These are phyloP conservation scores for Colletotrichum chlorophyti DNA, from an alignment of 2,329 filamentous ascomycete species.

Conservation along the genomic window DNA sequence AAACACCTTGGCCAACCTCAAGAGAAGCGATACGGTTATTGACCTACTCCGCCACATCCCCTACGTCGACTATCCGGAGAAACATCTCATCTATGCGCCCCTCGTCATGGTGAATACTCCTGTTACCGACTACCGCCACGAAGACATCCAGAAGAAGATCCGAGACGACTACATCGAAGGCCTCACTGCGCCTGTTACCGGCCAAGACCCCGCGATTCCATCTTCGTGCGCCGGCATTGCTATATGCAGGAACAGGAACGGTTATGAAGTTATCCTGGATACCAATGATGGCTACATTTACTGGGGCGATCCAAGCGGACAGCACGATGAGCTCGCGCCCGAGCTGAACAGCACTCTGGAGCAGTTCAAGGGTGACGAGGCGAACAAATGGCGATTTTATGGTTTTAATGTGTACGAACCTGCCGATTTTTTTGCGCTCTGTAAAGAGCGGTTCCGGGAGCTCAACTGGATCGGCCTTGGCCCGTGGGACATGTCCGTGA, in stretches of 20 bases:
- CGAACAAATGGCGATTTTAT: not conserved
- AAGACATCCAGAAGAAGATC: conserved; percentile 3
- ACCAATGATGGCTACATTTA: conserved; percentile 29
- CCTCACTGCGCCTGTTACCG: not conserved
- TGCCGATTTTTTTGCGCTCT: conserved; percentile 21
- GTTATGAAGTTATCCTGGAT: conserved; percentile 27
- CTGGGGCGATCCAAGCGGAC: conserved; percentile 18
- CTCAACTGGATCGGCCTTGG: conserved; percentile 16
- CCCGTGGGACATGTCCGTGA: not conserved
- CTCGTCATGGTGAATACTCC: conserved; percentile 7
- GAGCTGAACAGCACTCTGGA: conserved; percentile 1
- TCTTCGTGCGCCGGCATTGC: conserved; percentile 26
- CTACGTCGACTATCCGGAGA: conserved; percentile 5
- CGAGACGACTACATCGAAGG: not conserved
- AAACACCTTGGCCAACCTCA: conserved; percentile 15
- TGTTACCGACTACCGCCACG: conserved; percentile 10
- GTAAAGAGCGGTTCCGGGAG: conserved; percentile 22
- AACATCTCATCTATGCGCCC: not conserved
- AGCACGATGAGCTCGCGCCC: conserved; percentile 10
- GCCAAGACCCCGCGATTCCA: not conserved
- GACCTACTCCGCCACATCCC: conserved; percentile 28
- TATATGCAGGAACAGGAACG: not conserved
- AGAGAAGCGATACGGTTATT: conserved; percentile 20
- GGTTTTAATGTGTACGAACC: conserved; percentile 25
- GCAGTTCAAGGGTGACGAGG: not conserved